Percentiles rank a stretch among this genome's conserved stretches.
Evolutionary conservation across 2,329 filamentous ascomycete genomes (phyloP).

Genomic region (Exophiala sideris): DNA sequence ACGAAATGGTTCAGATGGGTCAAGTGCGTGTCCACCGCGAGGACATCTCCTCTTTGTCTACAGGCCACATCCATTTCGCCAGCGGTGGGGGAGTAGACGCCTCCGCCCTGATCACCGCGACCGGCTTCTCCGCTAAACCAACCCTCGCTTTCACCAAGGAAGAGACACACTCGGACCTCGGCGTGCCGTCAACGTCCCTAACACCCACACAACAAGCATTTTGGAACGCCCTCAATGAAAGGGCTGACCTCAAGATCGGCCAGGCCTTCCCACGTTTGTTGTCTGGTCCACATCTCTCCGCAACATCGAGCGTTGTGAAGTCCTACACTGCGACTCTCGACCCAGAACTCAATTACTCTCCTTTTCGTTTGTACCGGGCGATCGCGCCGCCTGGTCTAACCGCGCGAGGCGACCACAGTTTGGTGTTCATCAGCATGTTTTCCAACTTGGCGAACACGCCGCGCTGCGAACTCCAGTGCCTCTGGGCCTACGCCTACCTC

Average conservation of each 20-base stretch:
- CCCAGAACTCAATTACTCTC: constrained; percentile 18
- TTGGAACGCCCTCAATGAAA: constrained; percentile 33
- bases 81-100: constrained; percentile 44
- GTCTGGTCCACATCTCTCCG: constrained; percentile 35
- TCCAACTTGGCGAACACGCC: constrained; percentile 47
- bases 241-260: constrained; percentile 48
- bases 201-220: constrained; percentile 34
- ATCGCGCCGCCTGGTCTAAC: constrained; percentile 41
- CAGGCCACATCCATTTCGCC: constrained; percentile 47
- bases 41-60: constrained; percentile 51
- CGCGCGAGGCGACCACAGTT: constrained; percentile 39
- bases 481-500: constrained; percentile 67
- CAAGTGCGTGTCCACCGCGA: constrained; percentile 55
- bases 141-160: constrained; percentile 48
- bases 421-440: constrained; percentile 50
- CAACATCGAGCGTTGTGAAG: constrained; percentile 33
- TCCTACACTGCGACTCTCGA: constrained; percentile 18
- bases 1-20: constrained; percentile 53
- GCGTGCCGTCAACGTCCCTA: constrained; percentile 40
- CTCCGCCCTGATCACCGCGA: constrained; percentile 54
- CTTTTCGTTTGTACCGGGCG: constrained; percentile 47
- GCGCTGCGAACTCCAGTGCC: constrained; percentile 41
- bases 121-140: constrained; percentile 54
- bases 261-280: constrained; percentile 38
- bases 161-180: constrained; percentile 43